Conservation (phyloP, 2,329 filamentous ascomycete genomes). For the Teratosphaeria zuluensis region DNA sequence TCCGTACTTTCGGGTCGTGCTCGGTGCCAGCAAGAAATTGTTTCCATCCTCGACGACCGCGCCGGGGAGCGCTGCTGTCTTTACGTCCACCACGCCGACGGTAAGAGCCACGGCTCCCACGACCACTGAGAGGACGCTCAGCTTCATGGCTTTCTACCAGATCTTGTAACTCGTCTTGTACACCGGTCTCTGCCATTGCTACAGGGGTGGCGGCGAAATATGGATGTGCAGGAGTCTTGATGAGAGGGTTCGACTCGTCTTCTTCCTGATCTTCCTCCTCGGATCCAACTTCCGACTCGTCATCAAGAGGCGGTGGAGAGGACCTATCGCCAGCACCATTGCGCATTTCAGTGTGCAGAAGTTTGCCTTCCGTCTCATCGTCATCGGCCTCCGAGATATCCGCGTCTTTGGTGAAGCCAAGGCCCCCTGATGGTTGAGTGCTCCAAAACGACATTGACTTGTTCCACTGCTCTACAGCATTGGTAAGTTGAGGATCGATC, state of each 20-base stretch:
- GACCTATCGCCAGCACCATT: background rate
- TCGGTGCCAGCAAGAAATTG: constrained; percentile 20
- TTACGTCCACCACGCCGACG: background rate
- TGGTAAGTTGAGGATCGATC: background rate
- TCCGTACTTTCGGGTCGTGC: constrained; percentile 10
- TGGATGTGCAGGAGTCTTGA: background rate
- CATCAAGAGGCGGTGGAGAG: background rate
- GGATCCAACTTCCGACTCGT: background rate
- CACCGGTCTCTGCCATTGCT: background rate
- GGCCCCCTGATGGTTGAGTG: background rate
- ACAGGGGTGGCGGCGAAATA: background rate
- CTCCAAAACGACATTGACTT: constrained; percentile 1
- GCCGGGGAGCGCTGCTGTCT: background rate
- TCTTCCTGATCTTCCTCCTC: background rate
- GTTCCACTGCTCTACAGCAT: background rate
- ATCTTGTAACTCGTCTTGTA: background rate
- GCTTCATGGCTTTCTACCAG: background rate
- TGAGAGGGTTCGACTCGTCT: background rate
- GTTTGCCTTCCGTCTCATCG: background rate
- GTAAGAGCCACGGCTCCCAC: constrained; percentile 4
- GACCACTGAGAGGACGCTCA: constrained; percentile 5
- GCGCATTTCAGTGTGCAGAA: background rate
- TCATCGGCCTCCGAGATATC: background rate
- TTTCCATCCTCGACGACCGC: constrained; percentile 13
- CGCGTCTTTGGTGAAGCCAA: background rate